Percentiles rank a stretch among this genome's conserved stretches.
Evolutionary conservation across 225 moss, liverwort and hornwort species (phyloP).

Genomic region (Bryum argenteum): DNA sequence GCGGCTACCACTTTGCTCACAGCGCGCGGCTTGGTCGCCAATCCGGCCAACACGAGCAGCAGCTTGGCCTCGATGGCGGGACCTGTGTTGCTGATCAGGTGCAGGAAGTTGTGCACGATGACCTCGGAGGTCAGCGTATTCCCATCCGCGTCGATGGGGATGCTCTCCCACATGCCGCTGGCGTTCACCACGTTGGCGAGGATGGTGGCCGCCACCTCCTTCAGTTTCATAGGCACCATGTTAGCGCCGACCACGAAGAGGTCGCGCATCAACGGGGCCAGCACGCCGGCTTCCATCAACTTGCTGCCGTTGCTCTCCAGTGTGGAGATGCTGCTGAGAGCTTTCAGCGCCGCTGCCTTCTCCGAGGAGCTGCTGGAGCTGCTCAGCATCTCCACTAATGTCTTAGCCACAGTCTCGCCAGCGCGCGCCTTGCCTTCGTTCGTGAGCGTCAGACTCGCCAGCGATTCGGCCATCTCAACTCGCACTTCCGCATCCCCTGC

Average conservation of each 20-base stretch:
- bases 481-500: conserved; percentile 69
- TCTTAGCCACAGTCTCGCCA: conserved; percentile 54
- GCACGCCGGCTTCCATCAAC: conserved; percentile 78
- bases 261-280: conserved; percentile 84
- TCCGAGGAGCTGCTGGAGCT: conserved; percentile 54
- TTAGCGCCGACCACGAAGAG: conserved; percentile 77
- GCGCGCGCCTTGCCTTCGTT: conserved; percentile 71
- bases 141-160: conserved; percentile 65
- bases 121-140: conserved; percentile 83
- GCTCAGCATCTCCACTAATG: conserved; percentile 76
- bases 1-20: conserved; percentile 70
- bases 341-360: conserved; percentile 74
- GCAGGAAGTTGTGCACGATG: conserved; percentile 80
- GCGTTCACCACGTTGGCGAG: conserved; percentile 82
- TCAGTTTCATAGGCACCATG: conserved; percentile 72
- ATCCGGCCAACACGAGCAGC: conserved; percentile 72
- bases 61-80: conserved; percentile 81
- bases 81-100: conserved; percentile 91
- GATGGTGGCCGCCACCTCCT: conserved; percentile 82
- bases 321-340: conserved; percentile 65
- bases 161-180: conserved; percentile 72
- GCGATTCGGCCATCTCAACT: conserved; percentile 80
- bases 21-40: conserved; percentile 66
- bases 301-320: conserved; percentile 75
- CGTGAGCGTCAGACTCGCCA: conserved; percentile 67